Conservation (phyloP, 2,329 filamentous ascomycete genomes). For the Aspergillus flavus region DNA sequence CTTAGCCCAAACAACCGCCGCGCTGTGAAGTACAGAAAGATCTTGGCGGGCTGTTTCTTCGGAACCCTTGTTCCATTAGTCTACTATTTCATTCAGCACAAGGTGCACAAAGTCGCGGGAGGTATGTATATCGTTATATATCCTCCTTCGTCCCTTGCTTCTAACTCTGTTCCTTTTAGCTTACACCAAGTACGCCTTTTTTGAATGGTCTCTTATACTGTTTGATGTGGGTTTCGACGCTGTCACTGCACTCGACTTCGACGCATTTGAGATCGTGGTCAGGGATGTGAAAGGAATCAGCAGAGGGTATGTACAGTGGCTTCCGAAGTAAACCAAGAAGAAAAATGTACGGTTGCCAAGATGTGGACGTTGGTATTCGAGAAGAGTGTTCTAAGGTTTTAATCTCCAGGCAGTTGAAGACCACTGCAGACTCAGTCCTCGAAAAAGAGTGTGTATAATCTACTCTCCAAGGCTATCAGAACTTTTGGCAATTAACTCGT, state of each 20-base stretch:
- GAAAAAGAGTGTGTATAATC: slow-evolving; percentile 72
- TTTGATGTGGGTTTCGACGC: slow-evolving; percentile 97
- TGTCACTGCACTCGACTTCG: slow-evolving; percentile 89
- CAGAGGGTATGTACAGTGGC: slow-evolving; percentile 98
- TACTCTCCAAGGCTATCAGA: slow-evolving; percentile 27
- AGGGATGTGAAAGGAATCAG: slow-evolving; percentile 86
- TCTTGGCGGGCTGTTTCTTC: slow-evolving; percentile 82
- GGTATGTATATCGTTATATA: slow-evolving; percentile 59
- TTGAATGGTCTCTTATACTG: slow-evolving; percentile 93
- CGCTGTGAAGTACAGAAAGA: slow-evolving; percentile 87
- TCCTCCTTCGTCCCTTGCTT: not conserved
- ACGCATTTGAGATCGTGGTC: slow-evolving; percentile 81
- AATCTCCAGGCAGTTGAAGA: slow-evolving; percentile 53
- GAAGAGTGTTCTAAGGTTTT: slow-evolving; percentile 39
- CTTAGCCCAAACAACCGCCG: slow-evolving; percentile 81
- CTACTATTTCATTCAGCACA: slow-evolving; percentile 99
- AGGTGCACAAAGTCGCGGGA: slow-evolving; percentile 89
- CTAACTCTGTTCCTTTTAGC: slow-evolving; percentile 56
- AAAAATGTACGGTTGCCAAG: slow-evolving; percentile 54
- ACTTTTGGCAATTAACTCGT: slow-evolving; percentile 25
- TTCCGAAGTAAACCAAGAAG: slow-evolving; percentile 73
- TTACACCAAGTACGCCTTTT: slow-evolving; percentile 96
- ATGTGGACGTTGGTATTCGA: slow-evolving; percentile 40
- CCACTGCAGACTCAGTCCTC: slow-evolving; percentile 50
- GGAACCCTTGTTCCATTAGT: slow-evolving; percentile 85